These are phyloP conservation scores for Flaveria robusta DNA, from an alignment of 129 eudicot genomes.

Conservation along the genomic window DNA sequence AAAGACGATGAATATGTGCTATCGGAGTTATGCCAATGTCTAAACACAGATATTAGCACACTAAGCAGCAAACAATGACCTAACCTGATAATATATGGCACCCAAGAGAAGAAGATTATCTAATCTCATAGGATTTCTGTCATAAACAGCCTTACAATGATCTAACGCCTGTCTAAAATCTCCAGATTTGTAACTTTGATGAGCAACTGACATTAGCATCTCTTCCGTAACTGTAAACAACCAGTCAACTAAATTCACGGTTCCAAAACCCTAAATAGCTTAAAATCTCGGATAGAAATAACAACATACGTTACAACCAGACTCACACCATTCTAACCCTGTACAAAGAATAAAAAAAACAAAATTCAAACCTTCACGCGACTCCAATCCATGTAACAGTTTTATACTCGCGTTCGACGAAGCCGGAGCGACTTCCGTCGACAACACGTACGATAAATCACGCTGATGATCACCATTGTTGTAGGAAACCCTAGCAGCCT, in stretches of 20 bases:
- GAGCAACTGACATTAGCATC: conserved; percentile 68
- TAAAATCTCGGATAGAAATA: conserved; percentile 12
- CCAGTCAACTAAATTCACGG: neutral
- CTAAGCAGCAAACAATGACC: conserved; percentile 4
- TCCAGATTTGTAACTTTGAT: conserved; percentile 85
- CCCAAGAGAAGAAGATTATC: conserved; percentile 93
- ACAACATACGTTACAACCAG: neutral
- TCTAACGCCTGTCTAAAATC: conserved; percentile 90
- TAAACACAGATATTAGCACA: neutral
- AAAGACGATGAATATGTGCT: conserved; percentile 16
- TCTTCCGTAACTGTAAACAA: conserved; percentile 61
- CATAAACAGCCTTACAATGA: conserved; percentile 83
- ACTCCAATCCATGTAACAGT: conserved; percentile 29
- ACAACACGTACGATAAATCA: conserved; percentile 43
- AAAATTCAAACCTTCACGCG: conserved; percentile 52
- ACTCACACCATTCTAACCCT: neutral
- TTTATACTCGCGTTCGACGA: conserved; percentile 17
- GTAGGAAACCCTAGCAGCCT: conserved; percentile 58
- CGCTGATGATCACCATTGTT: conserved; percentile 51
- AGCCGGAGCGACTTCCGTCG: conserved; percentile 25
- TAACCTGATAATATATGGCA: conserved; percentile 94
- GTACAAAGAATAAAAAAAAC: neutral
- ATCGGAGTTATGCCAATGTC: neutral
- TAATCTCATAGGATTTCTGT: conserved; percentile 72
- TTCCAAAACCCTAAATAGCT: conserved; percentile 19